Evolutionary conservation across 176 grass and related monocot genomes (phyloP).

Genomic region (Neostapfia colusana): DNA sequence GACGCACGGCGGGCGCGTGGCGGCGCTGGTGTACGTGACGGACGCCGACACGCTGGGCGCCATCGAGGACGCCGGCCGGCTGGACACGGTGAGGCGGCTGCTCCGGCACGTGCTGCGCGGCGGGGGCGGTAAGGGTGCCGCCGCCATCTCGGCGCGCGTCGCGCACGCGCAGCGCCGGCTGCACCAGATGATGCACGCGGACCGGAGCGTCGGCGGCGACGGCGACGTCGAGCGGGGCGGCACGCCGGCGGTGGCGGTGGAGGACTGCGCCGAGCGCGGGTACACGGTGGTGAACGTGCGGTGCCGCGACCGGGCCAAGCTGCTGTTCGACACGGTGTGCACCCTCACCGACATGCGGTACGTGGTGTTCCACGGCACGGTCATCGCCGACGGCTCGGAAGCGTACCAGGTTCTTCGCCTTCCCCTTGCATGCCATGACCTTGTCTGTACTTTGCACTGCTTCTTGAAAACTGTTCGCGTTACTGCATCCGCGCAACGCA

Average conservation of each 20-base stretch:
- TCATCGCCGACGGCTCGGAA: slow-evolving; percentile 71
- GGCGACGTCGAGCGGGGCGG: background rate
- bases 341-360: slow-evolving; percentile 89
- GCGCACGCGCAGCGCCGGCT: slow-evolving; percentile 63
- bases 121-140: slow-evolving; percentile 38
- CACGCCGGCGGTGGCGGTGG: slow-evolving; percentile 47
- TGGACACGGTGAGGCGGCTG: slow-evolving; percentile 55
- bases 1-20: slow-evolving; percentile 79
- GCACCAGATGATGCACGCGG: slow-evolving; percentile 83
- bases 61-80: slow-evolving; percentile 54
- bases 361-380: slow-evolving; percentile 86
- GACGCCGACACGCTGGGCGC: slow-evolving; percentile 47
- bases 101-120: slow-evolving; percentile 68
- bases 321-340: slow-evolving; percentile 90
- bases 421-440: too few species aligned
- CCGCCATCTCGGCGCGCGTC: slow-evolving; percentile 31
- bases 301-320: slow-evolving; percentile 72
- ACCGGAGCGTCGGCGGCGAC: slow-evolving; percentile 2
- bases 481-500: too few species aligned
- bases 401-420: slow-evolving; percentile 57
- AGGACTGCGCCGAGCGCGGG: slow-evolving; percentile 69
- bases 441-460: background rate
- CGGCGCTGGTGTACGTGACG: slow-evolving; percentile 68
- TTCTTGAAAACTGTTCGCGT: background rate
- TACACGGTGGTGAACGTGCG: slow-evolving; percentile 79